These are phyloP conservation scores for Penicillium arizonense DNA, from an alignment of 495 filamentous ascomycete species.

Conservation along the genomic window DNA sequence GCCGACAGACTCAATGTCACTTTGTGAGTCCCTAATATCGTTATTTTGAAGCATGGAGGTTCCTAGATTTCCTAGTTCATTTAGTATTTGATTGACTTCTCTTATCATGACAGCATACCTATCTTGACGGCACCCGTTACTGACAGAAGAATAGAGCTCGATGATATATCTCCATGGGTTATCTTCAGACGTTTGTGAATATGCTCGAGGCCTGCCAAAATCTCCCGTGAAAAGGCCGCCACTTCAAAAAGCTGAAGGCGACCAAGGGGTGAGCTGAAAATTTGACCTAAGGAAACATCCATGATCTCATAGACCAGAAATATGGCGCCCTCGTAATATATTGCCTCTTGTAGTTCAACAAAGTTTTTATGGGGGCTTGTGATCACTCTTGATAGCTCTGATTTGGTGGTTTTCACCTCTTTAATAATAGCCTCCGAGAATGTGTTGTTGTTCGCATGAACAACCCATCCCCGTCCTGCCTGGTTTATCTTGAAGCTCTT, in stretches of 20 bases:
- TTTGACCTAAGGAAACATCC: constrained; percentile 8
- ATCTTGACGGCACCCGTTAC: constrained; percentile 9
- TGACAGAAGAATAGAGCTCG: constrained; percentile 5
- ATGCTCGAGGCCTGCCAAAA: constrained; percentile 5
- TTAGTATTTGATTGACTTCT: not conserved
- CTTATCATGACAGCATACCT: not conserved
- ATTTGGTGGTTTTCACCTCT: not conserved
- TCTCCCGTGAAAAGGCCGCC: constrained; percentile 9
- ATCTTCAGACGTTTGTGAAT: constrained; percentile 5
- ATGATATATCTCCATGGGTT: constrained; percentile 4
- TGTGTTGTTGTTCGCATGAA: constrained; percentile 5
- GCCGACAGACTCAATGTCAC: constrained; percentile 4
- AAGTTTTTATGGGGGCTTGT: constrained; percentile 5
- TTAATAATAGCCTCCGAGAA: constrained; percentile 5
- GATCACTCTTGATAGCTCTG: not conserved
- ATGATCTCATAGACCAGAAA: constrained; percentile 16
- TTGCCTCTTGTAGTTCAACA: constrained; percentile 5
- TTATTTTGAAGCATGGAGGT: constrained; percentile 2
- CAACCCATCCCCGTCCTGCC: constrained; percentile 1
- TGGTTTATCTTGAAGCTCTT: constrained; percentile 8
- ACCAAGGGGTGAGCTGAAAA: constrained; percentile 14
- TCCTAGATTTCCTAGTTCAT: constrained; percentile 7
- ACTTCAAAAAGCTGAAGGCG: constrained; percentile 12
- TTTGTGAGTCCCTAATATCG: not conserved
- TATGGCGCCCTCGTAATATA: constrained; percentile 5